These are phyloP conservation scores for Dentipellis sp. DNA, from an alignment of 768 basidiomycete species.

Conservation along the genomic window DNA sequence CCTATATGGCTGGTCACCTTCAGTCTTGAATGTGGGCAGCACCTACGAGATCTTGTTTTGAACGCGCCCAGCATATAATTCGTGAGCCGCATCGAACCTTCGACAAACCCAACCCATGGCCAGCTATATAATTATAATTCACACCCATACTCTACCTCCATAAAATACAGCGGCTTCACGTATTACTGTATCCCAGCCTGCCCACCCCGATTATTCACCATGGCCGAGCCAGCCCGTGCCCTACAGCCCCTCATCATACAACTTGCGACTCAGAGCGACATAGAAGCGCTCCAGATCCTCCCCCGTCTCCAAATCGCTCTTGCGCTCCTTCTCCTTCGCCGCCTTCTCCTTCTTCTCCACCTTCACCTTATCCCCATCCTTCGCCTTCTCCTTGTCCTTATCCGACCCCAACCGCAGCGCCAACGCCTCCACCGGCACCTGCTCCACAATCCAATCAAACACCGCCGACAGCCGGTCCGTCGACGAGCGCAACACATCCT, in stretches of 20 bases:
- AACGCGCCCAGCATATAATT: too few species aligned
- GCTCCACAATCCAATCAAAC: conserved; percentile 74
- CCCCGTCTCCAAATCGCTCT: conserved; percentile 51
- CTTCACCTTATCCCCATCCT: not conserved
- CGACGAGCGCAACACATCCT: conserved; percentile 53
- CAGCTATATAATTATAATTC: too few species aligned
- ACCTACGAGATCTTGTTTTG: too few species aligned
- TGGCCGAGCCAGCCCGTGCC: not conserved
- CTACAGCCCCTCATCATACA: conserved; percentile 87
- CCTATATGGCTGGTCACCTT: too few species aligned
- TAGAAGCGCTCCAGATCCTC: conserved; percentile 85
- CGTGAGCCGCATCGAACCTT: too few species aligned
- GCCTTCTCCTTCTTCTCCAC: conserved; percentile 9
- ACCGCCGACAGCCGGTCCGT: conserved; percentile 67
- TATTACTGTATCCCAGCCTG: too few species aligned
- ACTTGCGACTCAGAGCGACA: conserved; percentile 76
- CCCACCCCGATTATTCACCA: too few species aligned
- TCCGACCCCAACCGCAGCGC: not conserved
- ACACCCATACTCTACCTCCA: too few species aligned
- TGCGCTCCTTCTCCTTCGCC: conserved; percentile 21
- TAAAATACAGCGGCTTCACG: too few species aligned
- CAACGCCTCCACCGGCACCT: conserved; percentile 26
- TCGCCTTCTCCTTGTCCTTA: too few species aligned
- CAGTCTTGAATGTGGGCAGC: too few species aligned
- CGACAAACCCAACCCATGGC: too few species aligned